Evolutionary conservation across 768 basidiomycete genomes (phyloP), one percentile per base, ranked within the genome.

Genomic region (Pleurotus platypus): DNA sequence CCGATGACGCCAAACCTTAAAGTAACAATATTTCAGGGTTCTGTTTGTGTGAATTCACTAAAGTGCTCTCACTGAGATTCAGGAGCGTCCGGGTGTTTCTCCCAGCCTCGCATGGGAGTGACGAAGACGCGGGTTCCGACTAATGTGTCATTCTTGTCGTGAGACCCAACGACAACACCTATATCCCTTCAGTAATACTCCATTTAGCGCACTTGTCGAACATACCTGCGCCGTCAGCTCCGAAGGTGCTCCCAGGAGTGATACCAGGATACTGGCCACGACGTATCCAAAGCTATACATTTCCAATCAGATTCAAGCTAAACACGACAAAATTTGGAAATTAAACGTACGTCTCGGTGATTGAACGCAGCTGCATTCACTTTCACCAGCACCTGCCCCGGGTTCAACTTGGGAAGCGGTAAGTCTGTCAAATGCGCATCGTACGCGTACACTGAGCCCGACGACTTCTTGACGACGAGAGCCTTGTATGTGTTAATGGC

Each of bases 91-190:
- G 84, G 84, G 59, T 82, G 71, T 24, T 67, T 75, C 61, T 86
- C 78, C 90, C 90, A 92, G n/a, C 90, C 90, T 3, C 85, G 82
- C 69, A 78, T 83, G 1, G 90, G 90, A 1, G 77, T 78, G n/a
- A 92, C 75, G 67, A 92, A 90, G 24, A 92, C 89, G 38, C 86
- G 83, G 59, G 77, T 78, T 45, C 78, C 68, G 11, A 92, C 66
- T 5, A 92, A 75, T 0, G 77, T 63, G 61, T 91, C 90, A 5
- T 75, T 64, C 0, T 72, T 62, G 16, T 81, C 76, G 7, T 75
- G 72, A 16, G 86, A 76, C 2, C 83, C 84, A 20, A 91, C 66
- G 7, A 92, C 85, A 2, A 72, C 76, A 9, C 90, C 90, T 90
- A 56, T 13, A 12, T 27, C 18, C 9, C 2, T 22, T 35, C 38